Evolutionary conservation across 306 rosid species (phyloP).

Genomic region (Prunus kanzakura): DNA sequence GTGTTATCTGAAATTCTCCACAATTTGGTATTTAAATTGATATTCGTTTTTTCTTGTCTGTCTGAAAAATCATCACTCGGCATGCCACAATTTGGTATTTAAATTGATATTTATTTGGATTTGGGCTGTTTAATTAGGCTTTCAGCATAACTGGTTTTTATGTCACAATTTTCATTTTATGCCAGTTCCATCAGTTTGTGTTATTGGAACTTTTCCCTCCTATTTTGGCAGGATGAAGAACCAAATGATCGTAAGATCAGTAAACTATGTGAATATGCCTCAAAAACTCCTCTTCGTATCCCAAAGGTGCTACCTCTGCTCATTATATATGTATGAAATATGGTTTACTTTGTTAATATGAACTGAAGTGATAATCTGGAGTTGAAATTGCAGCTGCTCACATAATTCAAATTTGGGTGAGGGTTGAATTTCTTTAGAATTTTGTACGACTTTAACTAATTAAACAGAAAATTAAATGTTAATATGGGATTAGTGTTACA

Average conservation of each 20-base stretch:
- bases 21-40: background rate
- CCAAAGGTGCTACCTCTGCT: constrained; percentile 50
- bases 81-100: too few relatives aligned
- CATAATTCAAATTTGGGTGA: background rate
- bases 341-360: background rate
- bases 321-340: background rate
- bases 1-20: background rate
- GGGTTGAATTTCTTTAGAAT: background rate
- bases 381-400: background rate
- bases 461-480: background rate
- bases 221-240: constrained; percentile 60
- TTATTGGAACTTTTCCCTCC: constrained; percentile 1
- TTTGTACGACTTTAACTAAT: background rate
- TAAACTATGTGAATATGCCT: constrained; percentile 78
- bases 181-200: constrained; percentile 5
- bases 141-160: background rate
- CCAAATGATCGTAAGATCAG: constrained; percentile 79
- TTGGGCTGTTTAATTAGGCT: too few relatives aligned
- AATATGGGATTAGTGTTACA: background rate
- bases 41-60: background rate
- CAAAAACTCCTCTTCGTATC: constrained; percentile 82
- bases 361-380: background rate
- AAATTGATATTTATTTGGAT: background rate
- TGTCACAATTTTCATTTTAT: background rate
- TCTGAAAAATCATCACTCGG: background rate